Evolutionary conservation across 352 stramenopile species (phyloP).

Genomic region (Halophytophthora polymorphica): DNA sequence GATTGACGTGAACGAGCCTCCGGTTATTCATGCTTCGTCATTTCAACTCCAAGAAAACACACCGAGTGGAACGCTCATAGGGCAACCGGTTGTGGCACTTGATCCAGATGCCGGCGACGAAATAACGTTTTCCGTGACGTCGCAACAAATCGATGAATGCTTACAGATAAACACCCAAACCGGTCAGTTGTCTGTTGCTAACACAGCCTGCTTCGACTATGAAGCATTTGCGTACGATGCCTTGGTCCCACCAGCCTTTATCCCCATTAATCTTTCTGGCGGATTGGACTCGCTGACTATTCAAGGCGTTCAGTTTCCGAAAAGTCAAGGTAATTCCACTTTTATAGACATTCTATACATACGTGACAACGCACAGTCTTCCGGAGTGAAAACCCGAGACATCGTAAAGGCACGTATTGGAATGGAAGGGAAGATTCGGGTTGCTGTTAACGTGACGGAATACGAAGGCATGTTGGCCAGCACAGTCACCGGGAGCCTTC

Average conservation of each 20-base stretch:
- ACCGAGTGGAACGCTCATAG: constrained; percentile 16
- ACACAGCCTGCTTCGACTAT: constrained; percentile 46
- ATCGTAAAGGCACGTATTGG: constrained; percentile 7
- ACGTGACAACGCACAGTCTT: neutral
- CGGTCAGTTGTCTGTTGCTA: constrained; percentile 39
- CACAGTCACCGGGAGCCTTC: constrained; percentile 4
- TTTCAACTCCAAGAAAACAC: constrained; percentile 35
- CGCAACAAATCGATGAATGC: constrained; percentile 34
- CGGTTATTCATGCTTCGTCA: constrained; percentile 22
- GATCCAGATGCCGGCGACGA: constrained; percentile 14
- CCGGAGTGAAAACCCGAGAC: constrained; percentile 6
- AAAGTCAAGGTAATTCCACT: constrained; percentile 2
- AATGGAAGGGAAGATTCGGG: constrained; percentile 2
- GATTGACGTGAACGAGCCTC: constrained; percentile 46
- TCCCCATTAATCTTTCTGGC: neutral
- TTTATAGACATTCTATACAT: constrained; percentile 12
- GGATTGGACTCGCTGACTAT: constrained; percentile 8
- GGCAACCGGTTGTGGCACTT: constrained; percentile 11
- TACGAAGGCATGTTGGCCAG: neutral
- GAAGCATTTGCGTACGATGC: constrained; percentile 34
- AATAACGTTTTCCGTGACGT: constrained; percentile 25
- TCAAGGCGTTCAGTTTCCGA: constrained; percentile 9
- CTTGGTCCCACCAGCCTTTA: constrained; percentile 2
- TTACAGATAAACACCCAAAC: constrained; percentile 30
- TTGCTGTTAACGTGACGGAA: constrained; percentile 7